Evolutionary conservation across 2,329 filamentous ascomycete species (phyloP).

Genomic region (Talaromyces amestolkiae): DNA sequence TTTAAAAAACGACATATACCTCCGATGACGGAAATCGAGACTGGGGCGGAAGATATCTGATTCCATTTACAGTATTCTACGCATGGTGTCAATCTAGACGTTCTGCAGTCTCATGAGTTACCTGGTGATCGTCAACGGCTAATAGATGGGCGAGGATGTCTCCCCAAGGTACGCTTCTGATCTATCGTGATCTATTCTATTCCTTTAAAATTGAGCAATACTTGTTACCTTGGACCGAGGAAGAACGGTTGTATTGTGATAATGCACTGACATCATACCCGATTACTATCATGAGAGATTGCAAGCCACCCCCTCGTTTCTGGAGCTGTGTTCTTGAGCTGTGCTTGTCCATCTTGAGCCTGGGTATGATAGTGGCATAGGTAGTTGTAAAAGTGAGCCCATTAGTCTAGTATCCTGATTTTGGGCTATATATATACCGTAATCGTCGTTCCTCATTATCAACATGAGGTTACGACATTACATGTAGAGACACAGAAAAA

Average conservation of each 20-base stretch:
- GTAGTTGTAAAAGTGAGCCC: background rate
- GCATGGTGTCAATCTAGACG: background rate
- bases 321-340: background rate
- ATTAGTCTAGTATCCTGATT: background rate
- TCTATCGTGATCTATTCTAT: too few relatives aligned
- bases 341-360: background rate
- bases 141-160: background rate
- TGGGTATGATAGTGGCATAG: too few relatives aligned
- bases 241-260: background rate
- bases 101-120: background rate
- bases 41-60: background rate
- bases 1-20: background rate
- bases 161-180: background rate
- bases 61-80: background rate
- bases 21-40: background rate
- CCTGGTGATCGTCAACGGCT: background rate
- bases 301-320: background rate
- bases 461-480: background rate
- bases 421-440: background rate
- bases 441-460: too few relatives aligned
- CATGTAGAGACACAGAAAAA: background rate
- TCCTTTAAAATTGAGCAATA: background rate
- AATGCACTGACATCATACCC: background rate
- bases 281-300: background rate
- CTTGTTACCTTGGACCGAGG: background rate